phyloP scores from a whole-genome alignment of 805 yeast genomes.

The Pichia rugopelliculosa region DNA sequence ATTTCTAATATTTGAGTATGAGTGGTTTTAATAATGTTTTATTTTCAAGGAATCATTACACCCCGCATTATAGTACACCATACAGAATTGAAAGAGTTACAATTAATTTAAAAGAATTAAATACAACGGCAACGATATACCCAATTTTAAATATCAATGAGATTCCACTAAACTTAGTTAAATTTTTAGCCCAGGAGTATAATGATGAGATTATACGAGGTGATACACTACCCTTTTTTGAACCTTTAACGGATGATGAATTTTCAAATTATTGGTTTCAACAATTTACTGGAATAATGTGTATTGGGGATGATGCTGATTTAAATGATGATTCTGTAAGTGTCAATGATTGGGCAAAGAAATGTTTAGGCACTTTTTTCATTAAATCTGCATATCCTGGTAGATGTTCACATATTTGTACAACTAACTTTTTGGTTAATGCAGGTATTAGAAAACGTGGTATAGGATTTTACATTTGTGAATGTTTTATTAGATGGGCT shows the following conservation, averaged over 20 bases:
- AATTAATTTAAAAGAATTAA: slow-evolving; percentile 76
- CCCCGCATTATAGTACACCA: slow-evolving; percentile 24
- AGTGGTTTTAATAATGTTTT: slow-evolving; percentile 28
- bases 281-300: slow-evolving; percentile 70
- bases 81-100: slow-evolving; percentile 55
- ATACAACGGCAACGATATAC: slow-evolving; percentile 87
- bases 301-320: slow-evolving; percentile 59
- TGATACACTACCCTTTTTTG: slow-evolving; percentile 80
- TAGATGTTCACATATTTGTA: slow-evolving; percentile 85
- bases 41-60: slow-evolving; percentile 25
- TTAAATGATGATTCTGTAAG: slow-evolving; percentile 35
- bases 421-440: slow-evolving; percentile 81
- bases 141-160: slow-evolving; percentile 65
- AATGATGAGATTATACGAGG: slow-evolving; percentile 90
- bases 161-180: slow-evolving; percentile 70
- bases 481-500: slow-evolving; percentile 86
- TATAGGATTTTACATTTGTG: slow-evolving; percentile 78
- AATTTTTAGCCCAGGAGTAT: slow-evolving; percentile 83
- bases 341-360: slow-evolving; percentile 78
- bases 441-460: slow-evolving; percentile 92
- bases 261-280: slow-evolving; percentile 87
- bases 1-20: slow-evolving; percentile 13
- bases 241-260: slow-evolving; percentile 64
- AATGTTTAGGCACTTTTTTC: slow-evolving; percentile 82
- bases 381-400: slow-evolving; percentile 90